Evolutionary conservation across 2,329 filamentous ascomycete species (phyloP), one percentile per base, ranked within the genome.

Genomic region (Claviceps purpurea): DNA sequence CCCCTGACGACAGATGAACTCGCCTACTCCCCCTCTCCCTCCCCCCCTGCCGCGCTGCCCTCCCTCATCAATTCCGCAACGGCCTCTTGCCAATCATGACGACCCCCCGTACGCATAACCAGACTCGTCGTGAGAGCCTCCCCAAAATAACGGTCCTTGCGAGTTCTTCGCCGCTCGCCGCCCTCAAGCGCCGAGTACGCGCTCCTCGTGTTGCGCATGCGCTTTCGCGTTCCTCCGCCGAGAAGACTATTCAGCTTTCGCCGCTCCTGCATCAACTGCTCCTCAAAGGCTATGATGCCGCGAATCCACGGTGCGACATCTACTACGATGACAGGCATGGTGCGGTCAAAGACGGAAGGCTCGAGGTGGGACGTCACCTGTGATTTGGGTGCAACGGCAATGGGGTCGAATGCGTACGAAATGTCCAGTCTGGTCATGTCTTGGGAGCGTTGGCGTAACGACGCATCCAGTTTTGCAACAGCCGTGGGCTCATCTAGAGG

Each of bases 241-340:
- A 87, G 67, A 1, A 89, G 65, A 51, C 73, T 80, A 57, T 79
- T 81, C 10, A 87, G 66, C 18, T 76, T 75, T 7, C 78, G 64
- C 11, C 88, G 78, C 56, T 88, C 79, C 55, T 80, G 73, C 60
- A 89, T 84, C 1, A 93, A 75, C 1, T 74, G 75, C 20, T 81
- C 71, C 59, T 97, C 91, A 62, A 84, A 86, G 0, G 82, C 75
- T 2, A 91, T 82, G 54, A 98, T 97, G 40, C 77, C 76, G 11
- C 94, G 85, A n/a, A 97, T 79, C 64, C 88, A 97, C 0, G 94
- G 93, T 0, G 89, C 90, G 2, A 97, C 73, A 56, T 98, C 93
- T 13, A 84, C 70, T 0, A 79, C 75, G 37, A 95, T 79, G 20
- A 83, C 72, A 0, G 67, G 65, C 59, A 85, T 70, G 0, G 81